A percentile compares a stretch with the other conserved stretches of the same genome.
These are phyloP conservation scores for Clathrus columnatus DNA, from an alignment of 768 basidiomycete species.

Conservation along the genomic window DNA sequence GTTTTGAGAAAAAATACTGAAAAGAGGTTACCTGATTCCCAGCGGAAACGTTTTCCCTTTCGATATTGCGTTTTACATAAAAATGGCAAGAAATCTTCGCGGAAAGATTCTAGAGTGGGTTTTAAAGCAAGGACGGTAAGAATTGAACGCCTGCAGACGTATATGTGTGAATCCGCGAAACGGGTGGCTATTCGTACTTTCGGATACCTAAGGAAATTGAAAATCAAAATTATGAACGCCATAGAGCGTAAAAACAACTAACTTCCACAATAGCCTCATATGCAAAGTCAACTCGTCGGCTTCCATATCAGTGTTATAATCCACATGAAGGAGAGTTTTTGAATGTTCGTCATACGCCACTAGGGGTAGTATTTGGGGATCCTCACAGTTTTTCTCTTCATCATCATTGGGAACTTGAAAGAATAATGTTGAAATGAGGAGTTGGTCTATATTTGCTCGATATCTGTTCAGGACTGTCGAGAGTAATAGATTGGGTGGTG, in stretches of 20 bases:
- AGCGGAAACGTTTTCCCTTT: constrained; percentile 47
- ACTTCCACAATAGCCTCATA: constrained; percentile 70
- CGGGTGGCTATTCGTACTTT: constrained; percentile 56
- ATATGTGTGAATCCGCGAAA: constrained; percentile 83
- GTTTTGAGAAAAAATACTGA: background rate
- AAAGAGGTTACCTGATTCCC: constrained; percentile 38
- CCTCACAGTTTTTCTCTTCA: constrained; percentile 27
- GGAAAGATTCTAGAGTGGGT: constrained; percentile 66
- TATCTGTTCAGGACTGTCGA: constrained; percentile 71
- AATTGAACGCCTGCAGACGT: constrained; percentile 70
- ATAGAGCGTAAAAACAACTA: constrained; percentile 17
- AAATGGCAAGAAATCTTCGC: constrained; percentile 91
- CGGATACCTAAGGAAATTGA: constrained; percentile 47
- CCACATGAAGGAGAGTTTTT: constrained; percentile 62
- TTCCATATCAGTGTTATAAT: constrained; percentile 61
- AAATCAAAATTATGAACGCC: background rate
- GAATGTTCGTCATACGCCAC: constrained; percentile 63
- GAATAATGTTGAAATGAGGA: constrained; percentile 55
- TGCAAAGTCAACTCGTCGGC: constrained; percentile 63
- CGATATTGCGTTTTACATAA: constrained; percentile 81
- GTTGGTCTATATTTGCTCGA: constrained; percentile 61
- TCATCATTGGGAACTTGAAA: constrained; percentile 51
- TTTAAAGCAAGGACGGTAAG: constrained; percentile 61
- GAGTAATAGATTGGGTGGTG: constrained; percentile 66
- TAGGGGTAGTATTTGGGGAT: constrained; percentile 59